phyloP scores from a whole-genome alignment of 495 filamentous ascomycete species.

The Elaphomyces granulatus region DNA sequence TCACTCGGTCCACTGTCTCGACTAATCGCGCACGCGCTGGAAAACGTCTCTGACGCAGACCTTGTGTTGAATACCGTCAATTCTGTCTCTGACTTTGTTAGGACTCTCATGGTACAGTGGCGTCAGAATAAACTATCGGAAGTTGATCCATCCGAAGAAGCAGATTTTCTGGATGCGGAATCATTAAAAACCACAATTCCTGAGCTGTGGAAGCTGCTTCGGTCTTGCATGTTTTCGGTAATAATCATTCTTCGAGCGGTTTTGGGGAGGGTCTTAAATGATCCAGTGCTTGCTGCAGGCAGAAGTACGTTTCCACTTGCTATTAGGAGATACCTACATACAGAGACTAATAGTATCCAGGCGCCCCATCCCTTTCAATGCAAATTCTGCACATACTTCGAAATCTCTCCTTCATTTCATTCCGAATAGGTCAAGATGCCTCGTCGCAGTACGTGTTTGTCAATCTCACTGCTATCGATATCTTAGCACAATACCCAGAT shows the following conservation, averaged over 20 bases:
- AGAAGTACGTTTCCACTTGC: constrained; percentile 29
- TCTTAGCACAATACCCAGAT: constrained; percentile 57
- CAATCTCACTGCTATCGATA: constrained; percentile 77
- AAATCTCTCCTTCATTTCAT: constrained; percentile 78
- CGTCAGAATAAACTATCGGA: constrained; percentile 69
- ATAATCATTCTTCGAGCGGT: constrained; percentile 62
- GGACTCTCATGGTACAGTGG: constrained; percentile 67
- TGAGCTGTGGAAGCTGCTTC: constrained; percentile 67
- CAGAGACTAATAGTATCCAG: constrained; percentile 11
- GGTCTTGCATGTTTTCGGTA: constrained; percentile 65
- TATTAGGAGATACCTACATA: constrained; percentile 4
- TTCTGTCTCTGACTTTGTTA: constrained; percentile 54
- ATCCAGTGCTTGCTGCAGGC: constrained; percentile 36
- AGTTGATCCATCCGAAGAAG: constrained; percentile 66
- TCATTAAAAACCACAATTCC: constrained; percentile 55
- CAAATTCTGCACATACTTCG: constrained; percentile 68
- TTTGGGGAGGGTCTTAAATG: constrained; percentile 50
- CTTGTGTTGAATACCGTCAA: constrained; percentile 55
- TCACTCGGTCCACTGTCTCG: constrained; percentile 68
- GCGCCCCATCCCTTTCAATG: constrained; percentile 56
- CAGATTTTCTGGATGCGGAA: constrained; percentile 51
- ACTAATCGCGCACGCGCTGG: constrained; percentile 58
- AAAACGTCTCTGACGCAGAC: constrained; percentile 44
- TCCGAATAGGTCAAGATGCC: constrained; percentile 53
- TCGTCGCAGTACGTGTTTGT: constrained; percentile 79